Conservation (phyloP, 208 protist species). For the Porcisia deanei region DNA sequence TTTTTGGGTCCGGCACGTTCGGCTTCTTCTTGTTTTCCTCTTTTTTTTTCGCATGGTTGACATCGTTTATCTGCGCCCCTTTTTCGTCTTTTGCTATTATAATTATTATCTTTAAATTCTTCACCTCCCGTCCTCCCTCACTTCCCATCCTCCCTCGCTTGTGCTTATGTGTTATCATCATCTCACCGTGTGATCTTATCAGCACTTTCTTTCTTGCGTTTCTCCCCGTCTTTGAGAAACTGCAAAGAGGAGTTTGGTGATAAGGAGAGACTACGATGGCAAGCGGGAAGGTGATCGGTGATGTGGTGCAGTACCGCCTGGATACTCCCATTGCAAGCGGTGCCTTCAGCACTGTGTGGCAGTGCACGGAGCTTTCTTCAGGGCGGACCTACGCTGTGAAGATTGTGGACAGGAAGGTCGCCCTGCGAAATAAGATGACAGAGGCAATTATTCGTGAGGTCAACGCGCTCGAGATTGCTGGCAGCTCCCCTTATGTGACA, state of each 20-base stretch:
- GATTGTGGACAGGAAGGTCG: slow-evolving; percentile 53
- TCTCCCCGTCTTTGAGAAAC: background rate
- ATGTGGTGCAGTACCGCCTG: slow-evolving; percentile 61
- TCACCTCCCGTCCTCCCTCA: no score
- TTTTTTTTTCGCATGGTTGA: slow-evolving; percentile 1
- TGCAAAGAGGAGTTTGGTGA: background rate
- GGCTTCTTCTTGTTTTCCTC: slow-evolving; percentile 18
- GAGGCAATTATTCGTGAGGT: slow-evolving; percentile 68
- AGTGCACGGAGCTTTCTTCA: slow-evolving; percentile 48
- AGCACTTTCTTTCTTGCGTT: background rate
- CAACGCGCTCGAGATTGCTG: slow-evolving; percentile 60
- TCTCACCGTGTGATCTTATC: background rate
- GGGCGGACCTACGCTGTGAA: slow-evolving; percentile 67
- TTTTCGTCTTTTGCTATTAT: background rate
- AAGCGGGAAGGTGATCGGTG: slow-evolving; percentile 56
- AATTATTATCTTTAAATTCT: background rate
- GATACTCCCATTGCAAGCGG: slow-evolving; percentile 60
- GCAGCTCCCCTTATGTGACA: slow-evolving; percentile 54
- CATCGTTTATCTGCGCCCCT: slow-evolving; percentile 1
- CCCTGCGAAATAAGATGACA: slow-evolving; percentile 52
- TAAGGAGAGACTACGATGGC: slow-evolving; percentile 26
- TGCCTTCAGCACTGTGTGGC: slow-evolving; percentile 86
- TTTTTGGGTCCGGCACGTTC: background rate
- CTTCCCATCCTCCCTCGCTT: background rate
- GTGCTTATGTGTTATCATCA: background rate